Base-by-base conservation (phyloP, 352 stramenopile species). In the Phytopythium montanum region DNA sequence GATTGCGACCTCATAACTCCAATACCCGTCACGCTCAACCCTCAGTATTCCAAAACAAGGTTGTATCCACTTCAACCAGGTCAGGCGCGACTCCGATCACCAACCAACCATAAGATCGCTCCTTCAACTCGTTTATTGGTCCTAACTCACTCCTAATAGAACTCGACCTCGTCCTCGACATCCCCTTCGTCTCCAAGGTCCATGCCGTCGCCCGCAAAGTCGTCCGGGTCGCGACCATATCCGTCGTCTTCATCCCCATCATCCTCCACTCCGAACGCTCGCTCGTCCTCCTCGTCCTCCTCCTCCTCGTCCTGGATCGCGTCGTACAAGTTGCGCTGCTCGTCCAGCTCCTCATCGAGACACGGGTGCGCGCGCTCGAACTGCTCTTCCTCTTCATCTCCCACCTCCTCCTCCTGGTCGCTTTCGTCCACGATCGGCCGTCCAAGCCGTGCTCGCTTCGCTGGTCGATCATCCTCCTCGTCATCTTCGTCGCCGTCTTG, bases 321-420 rank as follows among this genome's bases (percentile, higher is more conserved):
- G 23, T 51, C 23, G 21, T 21, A 18, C 31, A 44, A 34, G 49
- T 8, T 41, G 46, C 19, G 28, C 69, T 61, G 2, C 49, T 49
- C 42, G 42, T 49, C 42, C 42, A 49, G 26, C 8, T 49, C 42
- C 9, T 49, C 42, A 14, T 49, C 42, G n/a, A 19, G 7, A 13
- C 26, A 49, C 10, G 21, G 21, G 12, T 49, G 42, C 21, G 42
- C n/a, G 42, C 21, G 42, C 12, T 49, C 42, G 16, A 49, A 64
- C 3, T 52, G 65, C 46, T 71, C 66, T 26, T 65, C 51, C 21
- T 72, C 46, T 26, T 76, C 64, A 16, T 65, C 50, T 23, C 66
- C 69, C 12, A 59, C 44, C 3, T 34, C 12, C n/a, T 78, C 64
- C 5, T 80, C 70, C 34, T 75, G 68, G 19, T 81, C 72, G 19